phyloP scores from a whole-genome alignment of 306 rosid species.

The cucumber (Cucumis sativus) region DNA sequence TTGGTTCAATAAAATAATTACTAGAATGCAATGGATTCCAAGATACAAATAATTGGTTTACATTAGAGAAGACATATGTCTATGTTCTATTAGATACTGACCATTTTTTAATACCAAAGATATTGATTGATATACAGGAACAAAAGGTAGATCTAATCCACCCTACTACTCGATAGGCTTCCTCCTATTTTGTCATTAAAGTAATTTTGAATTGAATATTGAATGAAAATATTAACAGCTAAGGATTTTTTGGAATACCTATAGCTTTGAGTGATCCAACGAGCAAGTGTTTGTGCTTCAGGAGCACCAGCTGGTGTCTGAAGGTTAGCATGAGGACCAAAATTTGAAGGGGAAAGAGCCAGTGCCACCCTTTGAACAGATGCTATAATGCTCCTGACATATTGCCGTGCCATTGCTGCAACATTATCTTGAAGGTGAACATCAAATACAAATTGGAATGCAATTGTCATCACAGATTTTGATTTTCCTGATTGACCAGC shows the following conservation, averaged over 20 bases:
- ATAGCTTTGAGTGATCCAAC: conserved; percentile 77
- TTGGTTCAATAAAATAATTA: background rate
- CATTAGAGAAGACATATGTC: no score
- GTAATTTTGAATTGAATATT: no score
- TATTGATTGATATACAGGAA: no score
- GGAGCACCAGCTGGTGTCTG: conserved; percentile 75
- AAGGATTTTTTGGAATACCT: background rate
- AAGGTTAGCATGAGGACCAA: conserved; percentile 49
- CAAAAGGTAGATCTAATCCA: no score
- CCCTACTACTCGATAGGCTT: no score
- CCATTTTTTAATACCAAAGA: no score
- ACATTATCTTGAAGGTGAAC: conserved; percentile 81
- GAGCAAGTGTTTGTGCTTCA: conserved; percentile 79
- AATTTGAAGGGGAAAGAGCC: conserved; percentile 73
- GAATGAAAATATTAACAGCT: background rate
- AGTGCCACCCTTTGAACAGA: conserved; percentile 95
- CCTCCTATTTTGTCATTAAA: no score
- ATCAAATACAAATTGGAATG: conserved; percentile 92
- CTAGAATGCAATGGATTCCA: no score
- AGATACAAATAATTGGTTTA: no score
- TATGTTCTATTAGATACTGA: no score
- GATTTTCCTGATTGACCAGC: conserved; percentile 47
- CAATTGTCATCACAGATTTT: conserved; percentile 97
- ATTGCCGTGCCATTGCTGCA: conserved; percentile 85
- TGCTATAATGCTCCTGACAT: conserved; percentile 79